Evolutionary conservation across 1,284 basidiomycete genomes (phyloP).

Genomic region (Cryptococcus hybrid): DNA sequence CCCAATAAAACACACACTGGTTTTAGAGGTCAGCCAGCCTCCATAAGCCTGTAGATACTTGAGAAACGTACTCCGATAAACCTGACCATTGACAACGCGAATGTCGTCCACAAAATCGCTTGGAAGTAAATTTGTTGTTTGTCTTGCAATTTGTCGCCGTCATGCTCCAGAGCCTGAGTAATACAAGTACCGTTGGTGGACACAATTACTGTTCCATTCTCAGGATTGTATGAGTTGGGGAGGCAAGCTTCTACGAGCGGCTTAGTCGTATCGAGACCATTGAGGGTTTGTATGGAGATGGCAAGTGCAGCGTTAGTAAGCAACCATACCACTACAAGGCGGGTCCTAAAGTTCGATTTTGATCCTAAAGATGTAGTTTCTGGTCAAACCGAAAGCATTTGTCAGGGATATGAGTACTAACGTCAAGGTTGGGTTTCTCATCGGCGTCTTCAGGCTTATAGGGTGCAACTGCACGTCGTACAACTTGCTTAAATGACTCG

Average conservation of each 20-base stretch:
- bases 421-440: constrained; percentile 83
- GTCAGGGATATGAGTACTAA: constrained; percentile 10
- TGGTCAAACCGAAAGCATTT: too few relatives aligned
- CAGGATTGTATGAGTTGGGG: constrained; percentile 13
- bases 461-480: constrained; percentile 86
- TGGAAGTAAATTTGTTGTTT: constrained; percentile 65
- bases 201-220: constrained; percentile 20
- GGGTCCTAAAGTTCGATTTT: constrained; percentile 92
- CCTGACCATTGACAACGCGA: constrained; percentile 72
- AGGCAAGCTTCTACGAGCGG: constrained; percentile 31
- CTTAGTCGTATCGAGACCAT: constrained; percentile 62
- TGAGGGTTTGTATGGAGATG: constrained; percentile 79
- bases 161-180: constrained; percentile 22
- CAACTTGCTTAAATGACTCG: constrained; percentile 89
- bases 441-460: constrained; percentile 62
- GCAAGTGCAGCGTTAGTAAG: constrained; percentile 74
- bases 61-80: constrained; percentile 70
- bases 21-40: neutral
- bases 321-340: constrained; percentile 83
- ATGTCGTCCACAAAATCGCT: constrained; percentile 86
- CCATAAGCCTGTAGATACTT: too few relatives aligned
- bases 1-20: constrained; percentile 39
- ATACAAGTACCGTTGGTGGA: constrained; percentile 35
- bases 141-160: constrained; percentile 51
- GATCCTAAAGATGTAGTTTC: constrained; percentile 52